Evolutionary conservation across 768 basidiomycete species (phyloP).

Genomic region (Tulasnella sp.): DNA sequence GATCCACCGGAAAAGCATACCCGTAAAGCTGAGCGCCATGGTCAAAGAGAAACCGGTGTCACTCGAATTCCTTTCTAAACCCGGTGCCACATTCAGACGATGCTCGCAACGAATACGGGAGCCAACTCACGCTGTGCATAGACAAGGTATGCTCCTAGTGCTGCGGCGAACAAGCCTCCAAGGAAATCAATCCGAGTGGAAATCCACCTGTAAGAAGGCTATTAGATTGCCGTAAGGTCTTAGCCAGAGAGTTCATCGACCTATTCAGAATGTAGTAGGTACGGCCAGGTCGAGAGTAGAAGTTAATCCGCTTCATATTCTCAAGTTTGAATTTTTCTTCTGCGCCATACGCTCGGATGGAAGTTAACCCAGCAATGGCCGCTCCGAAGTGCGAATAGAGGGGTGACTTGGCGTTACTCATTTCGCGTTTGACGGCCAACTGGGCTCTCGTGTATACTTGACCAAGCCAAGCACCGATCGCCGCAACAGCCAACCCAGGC

Average conservation of each 20-base stretch:
- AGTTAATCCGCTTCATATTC: conserved; percentile 50
- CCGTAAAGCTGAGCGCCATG: conserved; percentile 55
- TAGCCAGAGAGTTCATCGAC: conserved; percentile 31
- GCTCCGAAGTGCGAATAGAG: conserved; percentile 42
- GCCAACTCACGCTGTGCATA: conserved; percentile 40
- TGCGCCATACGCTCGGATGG: conserved; percentile 42
- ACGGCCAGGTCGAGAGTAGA: conserved; percentile 47
- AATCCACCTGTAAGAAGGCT: conserved; percentile 43
- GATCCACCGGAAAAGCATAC: conserved; percentile 50
- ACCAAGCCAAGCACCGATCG: conserved; percentile 38
- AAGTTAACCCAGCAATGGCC: conserved; percentile 37
- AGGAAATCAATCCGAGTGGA: conserved; percentile 56
- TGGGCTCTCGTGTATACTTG: conserved; percentile 43
- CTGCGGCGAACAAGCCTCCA: conserved; percentile 53
- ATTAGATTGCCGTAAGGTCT: neutral
- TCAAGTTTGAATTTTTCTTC: conserved; percentile 37
- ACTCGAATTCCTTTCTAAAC: conserved; percentile 41
- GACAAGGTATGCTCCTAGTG: conserved; percentile 55
- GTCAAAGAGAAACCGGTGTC: conserved; percentile 44
- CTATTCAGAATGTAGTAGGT: conserved; percentile 55
- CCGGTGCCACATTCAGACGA: neutral
- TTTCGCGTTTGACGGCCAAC: conserved; percentile 41
- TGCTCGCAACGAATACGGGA: neutral
- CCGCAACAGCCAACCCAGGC: conserved; percentile 31
- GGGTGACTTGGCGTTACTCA: conserved; percentile 41